phyloP scores from a whole-genome alignment of 495 filamentous ascomycete species.

The Podospora bellae-mahoneyi region DNA sequence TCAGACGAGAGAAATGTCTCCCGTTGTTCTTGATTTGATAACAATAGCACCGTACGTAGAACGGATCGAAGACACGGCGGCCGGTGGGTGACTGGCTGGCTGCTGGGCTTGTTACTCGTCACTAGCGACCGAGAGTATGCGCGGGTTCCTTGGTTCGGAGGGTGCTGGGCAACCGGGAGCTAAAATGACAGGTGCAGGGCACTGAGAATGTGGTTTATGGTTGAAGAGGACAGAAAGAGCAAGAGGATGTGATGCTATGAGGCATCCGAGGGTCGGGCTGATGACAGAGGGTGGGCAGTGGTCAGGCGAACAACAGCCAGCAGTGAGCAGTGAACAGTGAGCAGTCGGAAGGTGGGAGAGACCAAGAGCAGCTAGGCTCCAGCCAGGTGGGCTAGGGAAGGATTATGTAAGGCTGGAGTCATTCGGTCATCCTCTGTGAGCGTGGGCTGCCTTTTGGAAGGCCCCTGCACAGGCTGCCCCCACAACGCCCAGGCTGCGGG shows the following conservation, averaged over 20 bases:
- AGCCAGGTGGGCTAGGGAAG: slow-evolving; percentile 8
- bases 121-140: background rate
- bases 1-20: background rate
- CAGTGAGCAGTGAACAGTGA: background rate
- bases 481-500: slow-evolving; percentile 11
- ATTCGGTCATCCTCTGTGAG: slow-evolving; percentile 13
- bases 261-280: slow-evolving; percentile 4
- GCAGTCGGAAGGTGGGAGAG: background rate
- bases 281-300: slow-evolving; percentile 18
- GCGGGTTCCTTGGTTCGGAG: background rate
- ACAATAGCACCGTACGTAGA: background rate
- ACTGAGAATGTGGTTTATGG: background rate
- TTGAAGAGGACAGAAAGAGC: slow-evolving; percentile 1
- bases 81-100: background rate
- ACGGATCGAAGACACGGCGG: background rate
- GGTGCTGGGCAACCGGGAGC: background rate
- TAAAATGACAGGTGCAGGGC: background rate
- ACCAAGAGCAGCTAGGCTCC: slow-evolving; percentile 10
- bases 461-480: background rate
- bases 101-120: background rate
- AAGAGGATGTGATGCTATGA: slow-evolving; percentile 1
- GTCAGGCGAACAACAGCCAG: slow-evolving; percentile 5
- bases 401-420: slow-evolving; percentile 29
- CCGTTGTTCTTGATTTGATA: background rate
- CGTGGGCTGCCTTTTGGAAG: background rate